Evolutionary conservation across 2,329 filamentous ascomycete genomes (phyloP).

Genomic region (Fusarium graminum): DNA sequence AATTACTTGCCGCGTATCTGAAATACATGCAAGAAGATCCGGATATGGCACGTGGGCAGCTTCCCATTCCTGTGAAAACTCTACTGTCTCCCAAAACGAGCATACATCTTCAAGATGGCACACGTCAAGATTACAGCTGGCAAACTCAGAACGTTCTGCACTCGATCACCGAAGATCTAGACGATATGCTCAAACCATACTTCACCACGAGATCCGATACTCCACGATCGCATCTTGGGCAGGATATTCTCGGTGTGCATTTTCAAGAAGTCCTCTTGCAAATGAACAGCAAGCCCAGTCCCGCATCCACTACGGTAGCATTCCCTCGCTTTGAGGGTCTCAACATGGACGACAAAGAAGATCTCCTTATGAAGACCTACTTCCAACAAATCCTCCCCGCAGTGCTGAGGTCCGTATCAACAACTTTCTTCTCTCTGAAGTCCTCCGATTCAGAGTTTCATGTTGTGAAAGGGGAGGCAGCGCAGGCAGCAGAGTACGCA

Average conservation of each 20-base stretch:
- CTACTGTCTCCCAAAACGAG: not conserved
- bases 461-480: slow-evolving; percentile 1
- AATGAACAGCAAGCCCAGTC: slow-evolving; percentile 1
- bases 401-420: not conserved
- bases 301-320: not conserved
- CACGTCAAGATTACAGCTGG: not conserved
- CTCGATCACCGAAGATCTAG: slow-evolving; percentile 6
- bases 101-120: not conserved
- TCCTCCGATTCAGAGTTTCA: slow-evolving; percentile 16
- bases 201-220: rapidly evolving
- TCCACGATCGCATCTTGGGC: rapidly evolving
- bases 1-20: slow-evolving; percentile 6
- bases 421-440: slow-evolving; percentile 10
- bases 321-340: not conserved
- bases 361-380: slow-evolving; percentile 6
- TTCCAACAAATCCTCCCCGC: slow-evolving; percentile 10
- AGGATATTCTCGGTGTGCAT: not conserved
- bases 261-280: slow-evolving; percentile 24
- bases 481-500: slow-evolving; percentile 11
- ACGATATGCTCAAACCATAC: not conserved
- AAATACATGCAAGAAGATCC: not conserved
- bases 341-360: slow-evolving; percentile 3
- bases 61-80: not conserved
- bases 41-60: not conserved
- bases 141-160: slow-evolving; percentile 17